Conservation (phyloP, 441 rosid genomes). For the Capsella rubella region DNA sequence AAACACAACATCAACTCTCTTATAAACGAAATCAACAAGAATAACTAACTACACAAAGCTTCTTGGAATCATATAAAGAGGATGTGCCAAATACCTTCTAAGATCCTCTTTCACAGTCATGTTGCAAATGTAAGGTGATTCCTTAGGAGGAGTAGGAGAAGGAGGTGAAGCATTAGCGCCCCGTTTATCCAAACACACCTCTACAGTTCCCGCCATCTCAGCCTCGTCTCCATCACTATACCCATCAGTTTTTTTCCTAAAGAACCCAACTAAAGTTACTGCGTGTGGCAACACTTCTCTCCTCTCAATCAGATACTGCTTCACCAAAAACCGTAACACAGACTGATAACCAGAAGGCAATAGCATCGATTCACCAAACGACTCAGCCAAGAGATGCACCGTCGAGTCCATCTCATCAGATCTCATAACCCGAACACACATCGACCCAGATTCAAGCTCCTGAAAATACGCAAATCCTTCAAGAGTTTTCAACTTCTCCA, state of each 20-base stretch:
- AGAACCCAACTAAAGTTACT: slow-evolving; percentile 80
- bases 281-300: slow-evolving; percentile 77
- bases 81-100: slow-evolving; percentile 55
- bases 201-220: slow-evolving; percentile 84
- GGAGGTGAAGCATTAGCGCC: slow-evolving; percentile 83
- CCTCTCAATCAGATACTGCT: slow-evolving; percentile 85
- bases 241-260: slow-evolving; percentile 43
- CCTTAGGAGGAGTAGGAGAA: slow-evolving; percentile 75
- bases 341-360: slow-evolving; percentile 70
- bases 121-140: slow-evolving; percentile 85
- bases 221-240: slow-evolving; percentile 43
- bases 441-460: slow-evolving; percentile 64
- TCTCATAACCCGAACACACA: slow-evolving; percentile 80
- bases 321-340: slow-evolving; percentile 74
- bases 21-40: slow-evolving; percentile 1
- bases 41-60: neutral
- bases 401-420: slow-evolving; percentile 72
- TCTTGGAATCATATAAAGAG: slow-evolving; percentile 19
- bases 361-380: slow-evolving; percentile 81
- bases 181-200: slow-evolving; percentile 74
- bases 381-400: slow-evolving; percentile 74
- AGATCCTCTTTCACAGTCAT: slow-evolving; percentile 83
- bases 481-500: slow-evolving; percentile 65
- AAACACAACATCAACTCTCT: slow-evolving; percentile 16
- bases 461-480: slow-evolving; percentile 67